phyloP scores from a whole-genome alignment of 805 yeast genomes.

The Yarrowia hollandica region DNA sequence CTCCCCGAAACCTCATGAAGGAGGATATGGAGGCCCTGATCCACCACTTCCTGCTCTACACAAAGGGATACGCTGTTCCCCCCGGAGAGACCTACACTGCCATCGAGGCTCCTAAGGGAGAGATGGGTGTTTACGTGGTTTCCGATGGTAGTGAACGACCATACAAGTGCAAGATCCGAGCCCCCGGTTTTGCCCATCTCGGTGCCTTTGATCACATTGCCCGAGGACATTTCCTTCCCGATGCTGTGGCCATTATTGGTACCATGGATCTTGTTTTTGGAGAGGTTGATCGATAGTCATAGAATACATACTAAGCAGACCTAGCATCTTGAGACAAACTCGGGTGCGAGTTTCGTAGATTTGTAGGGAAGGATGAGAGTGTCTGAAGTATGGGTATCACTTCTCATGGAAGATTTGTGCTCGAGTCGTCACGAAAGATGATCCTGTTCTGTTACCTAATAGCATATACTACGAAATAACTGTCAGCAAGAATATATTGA shows the following conservation, averaged over 20 bases:
- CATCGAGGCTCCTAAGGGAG: slow-evolving; percentile 94
- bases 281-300: slow-evolving; percentile 78
- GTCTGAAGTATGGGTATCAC: too few species aligned
- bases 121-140: slow-evolving; percentile 87
- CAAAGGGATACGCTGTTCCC: slow-evolving; percentile 87
- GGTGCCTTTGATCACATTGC: slow-evolving; percentile 86
- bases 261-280: slow-evolving; percentile 95
- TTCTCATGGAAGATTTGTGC: too few species aligned
- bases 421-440: too few species aligned
- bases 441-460: too few species aligned
- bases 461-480: too few species aligned
- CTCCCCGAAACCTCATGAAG: slow-evolving; percentile 79
- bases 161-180: slow-evolving; percentile 87
- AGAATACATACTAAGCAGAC: slow-evolving; percentile 27
- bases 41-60: slow-evolving; percentile 83
- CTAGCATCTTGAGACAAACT: too few species aligned
- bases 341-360: too few species aligned
- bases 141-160: slow-evolving; percentile 90
- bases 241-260: slow-evolving; percentile 91
- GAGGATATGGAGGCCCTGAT: slow-evolving; percentile 91
- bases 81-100: slow-evolving; percentile 90
- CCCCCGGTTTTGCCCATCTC: slow-evolving; percentile 91
- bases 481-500: too few species aligned
- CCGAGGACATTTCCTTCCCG: slow-evolving; percentile 84
- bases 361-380: too few species aligned